Base-by-base conservation (phyloP, 2,329 filamentous ascomycete species). In the Fusarium subtropicale region DNA sequence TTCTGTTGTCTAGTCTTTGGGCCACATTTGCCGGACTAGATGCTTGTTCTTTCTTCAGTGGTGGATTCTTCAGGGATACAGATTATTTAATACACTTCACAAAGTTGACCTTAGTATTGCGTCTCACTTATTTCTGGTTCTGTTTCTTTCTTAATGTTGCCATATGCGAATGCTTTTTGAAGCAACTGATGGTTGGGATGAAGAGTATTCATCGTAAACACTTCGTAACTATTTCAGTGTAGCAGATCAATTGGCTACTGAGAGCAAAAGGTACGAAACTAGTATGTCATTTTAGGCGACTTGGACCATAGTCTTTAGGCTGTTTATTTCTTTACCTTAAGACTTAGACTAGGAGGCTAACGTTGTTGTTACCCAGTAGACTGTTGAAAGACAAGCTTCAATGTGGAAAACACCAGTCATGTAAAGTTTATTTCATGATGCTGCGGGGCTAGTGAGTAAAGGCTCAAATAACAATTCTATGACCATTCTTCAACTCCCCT, bases 21-120 rank as follows among this genome's bases (percentile, higher is more conserved):
- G 30, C 50, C 31, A 36, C 24, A 18, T 18, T 42, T 10, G 46
- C 51, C 34, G 5, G 48, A 42, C 33, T 57, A 46, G 42, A 44
- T 54, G 44, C 41, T 45, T 64, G 47, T 56, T 46, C 15, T 28
- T 52, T 56, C 36, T 44, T 47, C 56, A 52, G 52, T 48, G 56
- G 54, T 50, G 44, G 20, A 45, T 34, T 24, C 45, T 60, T 51
- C 38, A 48, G 39, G 47, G 31, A 53, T 61, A 61, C 53, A 36
- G 36, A 52, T 44, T 30, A 13, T 58, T 61, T 56, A 64, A 60
- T 68, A 58, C 56, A 33, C 24, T 41, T 54, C 33, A 60, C 66
- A 38, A 51, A 31, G n/a, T 38, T 54, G 7, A 31, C 50, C 16
- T 45, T 24, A 33, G 12, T 12, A 26, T 34, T 13, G 3, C 18